Percentiles rank a stretch among this genome's conserved stretches.
These are phyloP conservation scores for Tetradesmus obliquus DNA, from an alignment of 139 green algal species.

Conservation along the genomic window DNA sequence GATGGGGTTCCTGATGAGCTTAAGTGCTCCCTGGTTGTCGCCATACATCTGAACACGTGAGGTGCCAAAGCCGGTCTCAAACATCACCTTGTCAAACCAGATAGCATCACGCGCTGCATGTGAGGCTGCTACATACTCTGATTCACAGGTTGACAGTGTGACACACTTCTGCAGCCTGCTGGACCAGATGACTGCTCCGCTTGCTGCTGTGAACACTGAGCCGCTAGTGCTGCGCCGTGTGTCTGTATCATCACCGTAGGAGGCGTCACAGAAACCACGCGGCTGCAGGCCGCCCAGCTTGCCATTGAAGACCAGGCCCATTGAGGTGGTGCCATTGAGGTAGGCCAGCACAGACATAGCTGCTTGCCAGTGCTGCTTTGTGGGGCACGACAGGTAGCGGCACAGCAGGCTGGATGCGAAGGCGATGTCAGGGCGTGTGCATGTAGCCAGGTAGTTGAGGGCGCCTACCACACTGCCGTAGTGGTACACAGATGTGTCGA, in stretches of 20 bases:
- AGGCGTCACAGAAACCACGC: conserved; percentile 58
- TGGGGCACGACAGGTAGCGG: not conserved
- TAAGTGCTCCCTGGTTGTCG: conserved; percentile 61
- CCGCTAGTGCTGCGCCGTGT: conserved; percentile 56
- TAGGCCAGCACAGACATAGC: not conserved
- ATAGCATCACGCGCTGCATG: conserved; percentile 54
- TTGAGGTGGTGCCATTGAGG: not conserved
- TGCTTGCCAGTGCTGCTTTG: not conserved
- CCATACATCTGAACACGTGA: not conserved
- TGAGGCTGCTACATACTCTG: conserved; percentile 65
- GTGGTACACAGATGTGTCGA: conserved; percentile 2
- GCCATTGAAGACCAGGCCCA: not conserved
- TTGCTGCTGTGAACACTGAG: conserved; percentile 53
- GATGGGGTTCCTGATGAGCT: conserved; percentile 53
- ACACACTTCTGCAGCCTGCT: conserved; percentile 61
- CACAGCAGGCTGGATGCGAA: conserved; percentile 37
- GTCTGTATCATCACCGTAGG: conserved; percentile 54
- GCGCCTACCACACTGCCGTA: conserved; percentile 42
- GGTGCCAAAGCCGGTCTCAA: conserved; percentile 15
- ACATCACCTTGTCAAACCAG: conserved; percentile 54
- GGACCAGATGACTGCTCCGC: conserved; percentile 57
- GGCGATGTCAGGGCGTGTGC: conserved; percentile 55
- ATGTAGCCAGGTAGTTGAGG: conserved; percentile 49
- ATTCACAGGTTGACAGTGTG: conserved; percentile 61
- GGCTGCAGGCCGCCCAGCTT: conserved; percentile 2